Base-by-base conservation (phyloP, 768 basidiomycete species). In the Lanmaoa pseudosensibilis region DNA sequence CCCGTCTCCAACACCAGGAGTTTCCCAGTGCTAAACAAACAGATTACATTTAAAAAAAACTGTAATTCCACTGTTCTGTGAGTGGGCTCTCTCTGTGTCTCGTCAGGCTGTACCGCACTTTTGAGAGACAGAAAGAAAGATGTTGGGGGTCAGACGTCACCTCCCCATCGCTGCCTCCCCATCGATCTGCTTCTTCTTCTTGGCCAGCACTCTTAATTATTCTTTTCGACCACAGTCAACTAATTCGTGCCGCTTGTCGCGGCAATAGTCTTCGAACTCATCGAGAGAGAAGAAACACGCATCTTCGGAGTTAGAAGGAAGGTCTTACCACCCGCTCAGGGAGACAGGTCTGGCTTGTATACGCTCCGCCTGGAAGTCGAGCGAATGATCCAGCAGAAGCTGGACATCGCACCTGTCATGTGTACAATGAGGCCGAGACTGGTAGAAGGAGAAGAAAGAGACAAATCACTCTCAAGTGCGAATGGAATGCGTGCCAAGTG, bases 241-340 rank as follows among this genome's bases (percentile, higher is more conserved):
- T 34, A 85, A 61, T 15, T 78, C 77, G 25, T 87, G 77, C 39
- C 87, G 84, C 69, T 93, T 92, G 38, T 85, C 83, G 23, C 83
- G 79, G 37, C 77, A 78, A 57, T 85, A 85, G 56, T 87, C 87
- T 15, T 85, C 84, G 3, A 78, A 73, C 60, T 94, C 92, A 7
- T 78, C 77, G 0, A 80, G 80, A 1, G 83, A 78, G 58, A 94
- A 80, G 73, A 90, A 90, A 72, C 93, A 95, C 0, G 82, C 87
- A 61, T 95, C 92, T 73, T 94, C 93, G 5, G 83, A 68, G 64
- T 94, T 92, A 0, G 92, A 93, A 5, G 92, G 87, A 3, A 94
- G 79, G 68, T 92, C 88, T 0, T 87, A 87, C 92, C 92, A 94
- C 9, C 88, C 90, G 4, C 78, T 73, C 3, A 83, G 81, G 0